Evolutionary conservation across 78 protist species (phyloP).

Genomic region (Dictyostelium brefeldianum): DNA sequence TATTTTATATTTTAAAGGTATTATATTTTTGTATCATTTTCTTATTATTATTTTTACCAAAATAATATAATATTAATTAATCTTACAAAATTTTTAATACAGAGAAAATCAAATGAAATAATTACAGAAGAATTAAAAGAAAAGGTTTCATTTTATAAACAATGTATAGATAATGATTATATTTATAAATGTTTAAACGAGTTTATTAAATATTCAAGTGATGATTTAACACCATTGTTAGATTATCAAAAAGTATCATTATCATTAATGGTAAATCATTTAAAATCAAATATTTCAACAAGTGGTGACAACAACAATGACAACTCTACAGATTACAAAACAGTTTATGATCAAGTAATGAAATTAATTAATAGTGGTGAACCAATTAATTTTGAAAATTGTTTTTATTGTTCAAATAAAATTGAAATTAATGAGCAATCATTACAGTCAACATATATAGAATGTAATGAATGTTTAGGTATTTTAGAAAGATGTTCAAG

Average conservation of each 20-base stretch:
- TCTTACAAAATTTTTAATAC: too few relatives aligned
- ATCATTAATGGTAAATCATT: background rate
- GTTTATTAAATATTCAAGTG: background rate
- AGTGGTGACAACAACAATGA: too few relatives aligned
- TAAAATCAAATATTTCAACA: background rate
- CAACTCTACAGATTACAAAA: background rate
- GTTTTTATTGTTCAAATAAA: background rate
- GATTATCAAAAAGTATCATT: background rate
- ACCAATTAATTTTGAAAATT: background rate
- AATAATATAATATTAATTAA: background rate
- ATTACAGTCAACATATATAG: background rate
- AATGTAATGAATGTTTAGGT: background rate
- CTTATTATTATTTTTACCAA: background rate
- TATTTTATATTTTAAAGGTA: slow-evolving; percentile 15
- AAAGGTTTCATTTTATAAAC: background rate
- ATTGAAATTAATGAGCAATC: background rate
- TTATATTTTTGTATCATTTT: background rate
- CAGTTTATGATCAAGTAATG: background rate
- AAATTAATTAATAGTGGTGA: background rate
- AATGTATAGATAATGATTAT: background rate
- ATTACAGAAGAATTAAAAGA: background rate
- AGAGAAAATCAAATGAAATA: background rate
- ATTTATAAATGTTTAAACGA: background rate
- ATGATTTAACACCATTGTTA: background rate
- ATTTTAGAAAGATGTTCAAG: slow-evolving; percentile 13